Evolutionary conservation across 805 yeast genomes (phyloP).

Genomic region (Candida michaelii): DNA sequence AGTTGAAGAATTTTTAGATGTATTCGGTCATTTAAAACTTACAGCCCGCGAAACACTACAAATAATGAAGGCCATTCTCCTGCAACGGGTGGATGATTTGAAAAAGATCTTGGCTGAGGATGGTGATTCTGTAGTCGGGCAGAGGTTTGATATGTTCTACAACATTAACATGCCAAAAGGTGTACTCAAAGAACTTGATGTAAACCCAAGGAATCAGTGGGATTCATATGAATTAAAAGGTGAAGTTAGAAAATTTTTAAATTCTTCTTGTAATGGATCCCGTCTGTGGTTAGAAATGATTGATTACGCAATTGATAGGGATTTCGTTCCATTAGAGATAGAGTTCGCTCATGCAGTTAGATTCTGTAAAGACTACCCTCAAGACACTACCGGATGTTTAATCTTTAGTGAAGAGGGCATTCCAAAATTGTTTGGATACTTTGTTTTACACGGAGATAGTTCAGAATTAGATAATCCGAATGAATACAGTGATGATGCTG

Average conservation of each 20-base stretch:
- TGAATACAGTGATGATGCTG: background rate
- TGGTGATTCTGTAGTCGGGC: slow-evolving; percentile 2
- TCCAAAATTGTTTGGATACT: slow-evolving; percentile 1
- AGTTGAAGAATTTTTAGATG: slow-evolving; percentile 2
- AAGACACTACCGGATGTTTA: background rate
- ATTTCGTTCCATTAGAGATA: background rate
- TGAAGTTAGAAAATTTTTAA: background rate
- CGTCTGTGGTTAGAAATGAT: background rate
- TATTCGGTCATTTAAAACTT: background rate
- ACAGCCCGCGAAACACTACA: slow-evolving; percentile 3
- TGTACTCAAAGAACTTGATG: slow-evolving; percentile 3
- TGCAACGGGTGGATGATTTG: slow-evolving; percentile 1
- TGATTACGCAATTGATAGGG: slow-evolving; percentile 2
- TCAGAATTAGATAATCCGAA: background rate
- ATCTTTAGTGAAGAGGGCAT: slow-evolving; percentile 2
- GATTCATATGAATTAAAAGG: slow-evolving; percentile 1
- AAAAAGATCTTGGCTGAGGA: background rate
- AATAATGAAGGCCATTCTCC: background rate
- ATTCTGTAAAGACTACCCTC: background rate
- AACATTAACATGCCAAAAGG: slow-evolving; percentile 1
- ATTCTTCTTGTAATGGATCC: slow-evolving; percentile 1
- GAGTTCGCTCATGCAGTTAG: slow-evolving; percentile 1
- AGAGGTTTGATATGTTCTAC: slow-evolving; percentile 1
- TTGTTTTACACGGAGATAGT: slow-evolving; percentile 1
- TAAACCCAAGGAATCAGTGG: background rate